These are phyloP conservation scores for Ilex aquifolium DNA, from an alignment of 257 asterid species.

Conservation along the genomic window DNA sequence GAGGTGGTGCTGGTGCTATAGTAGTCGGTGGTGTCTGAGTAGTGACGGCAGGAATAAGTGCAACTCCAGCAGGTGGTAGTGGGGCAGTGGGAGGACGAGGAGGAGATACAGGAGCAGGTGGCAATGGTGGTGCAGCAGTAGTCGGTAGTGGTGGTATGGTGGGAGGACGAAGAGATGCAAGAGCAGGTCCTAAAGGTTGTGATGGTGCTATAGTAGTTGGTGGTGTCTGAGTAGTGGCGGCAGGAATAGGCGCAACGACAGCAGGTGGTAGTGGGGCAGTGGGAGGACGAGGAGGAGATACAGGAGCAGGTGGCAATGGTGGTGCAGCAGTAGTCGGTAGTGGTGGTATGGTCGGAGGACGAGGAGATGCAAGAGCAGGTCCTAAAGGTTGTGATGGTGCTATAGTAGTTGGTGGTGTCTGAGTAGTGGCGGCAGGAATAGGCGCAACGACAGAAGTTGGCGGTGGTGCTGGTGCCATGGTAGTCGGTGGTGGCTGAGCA, in stretches of 20 bases:
- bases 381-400: constrained; percentile 3
- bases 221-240: no score
- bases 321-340: constrained; percentile 11
- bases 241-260: neutral
- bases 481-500: constrained; percentile 5
- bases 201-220: no score
- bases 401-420: constrained; percentile 12
- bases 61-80: constrained; percentile 6
- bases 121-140: constrained; percentile 6
- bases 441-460: neutral
- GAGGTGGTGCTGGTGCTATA: neutral
- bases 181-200: no score
- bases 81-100: neutral
- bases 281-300: neutral
- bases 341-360: neutral
- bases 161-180: neutral
- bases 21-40: constrained; percentile 3
- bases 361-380: neutral
- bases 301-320: neutral
- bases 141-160: constrained; percentile 6
- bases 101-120: constrained; percentile 1
- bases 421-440: neutral
- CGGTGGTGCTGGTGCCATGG: constrained; percentile 1
- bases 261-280: constrained; percentile 11
- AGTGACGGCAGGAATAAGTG: no score